These are phyloP conservation scores for Ensete ventricosum DNA, from an alignment of 176 grass and related monocot genomes.

Conservation along the genomic window DNA sequence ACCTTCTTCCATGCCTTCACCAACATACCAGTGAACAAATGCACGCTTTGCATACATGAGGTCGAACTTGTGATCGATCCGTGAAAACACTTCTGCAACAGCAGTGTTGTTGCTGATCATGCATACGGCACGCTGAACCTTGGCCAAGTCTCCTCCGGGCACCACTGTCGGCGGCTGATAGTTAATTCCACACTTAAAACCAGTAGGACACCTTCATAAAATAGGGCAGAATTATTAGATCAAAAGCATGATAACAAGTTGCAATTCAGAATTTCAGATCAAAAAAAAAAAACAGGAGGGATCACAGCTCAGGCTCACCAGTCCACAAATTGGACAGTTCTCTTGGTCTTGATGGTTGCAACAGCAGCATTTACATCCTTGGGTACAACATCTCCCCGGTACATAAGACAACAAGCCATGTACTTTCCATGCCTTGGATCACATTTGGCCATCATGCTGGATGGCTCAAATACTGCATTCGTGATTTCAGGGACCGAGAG, in stretches of 20 bases:
- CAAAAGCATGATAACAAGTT: background rate
- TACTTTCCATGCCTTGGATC: slow-evolving; percentile 7
- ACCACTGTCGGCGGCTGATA: slow-evolving; percentile 87
- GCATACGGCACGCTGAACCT: slow-evolving; percentile 81
- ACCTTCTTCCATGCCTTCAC: slow-evolving; percentile 82
- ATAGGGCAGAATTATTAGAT: slow-evolving; percentile 8
- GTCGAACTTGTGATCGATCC: slow-evolving; percentile 84
- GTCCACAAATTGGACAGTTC: slow-evolving; percentile 6
- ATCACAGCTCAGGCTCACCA: background rate
- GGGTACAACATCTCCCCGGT: slow-evolving; percentile 10
- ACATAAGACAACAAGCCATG: slow-evolving; percentile 11
- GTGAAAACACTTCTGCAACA: slow-evolving; percentile 71
- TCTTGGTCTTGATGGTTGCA: slow-evolving; percentile 7
- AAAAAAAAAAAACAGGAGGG: background rate
- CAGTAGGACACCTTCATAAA: slow-evolving; percentile 59
- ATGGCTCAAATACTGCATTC: slow-evolving; percentile 3
- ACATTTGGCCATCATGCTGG: slow-evolving; percentile 12
- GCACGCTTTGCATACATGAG: slow-evolving; percentile 79
- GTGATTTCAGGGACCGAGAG: slow-evolving; percentile 9
- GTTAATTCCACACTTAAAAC: slow-evolving; percentile 88
- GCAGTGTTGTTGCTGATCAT: slow-evolving; percentile 95
- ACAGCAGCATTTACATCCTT: slow-evolving; percentile 10
- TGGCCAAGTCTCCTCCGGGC: slow-evolving; percentile 69
- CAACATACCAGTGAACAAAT: slow-evolving; percentile 83
- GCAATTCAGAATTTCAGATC: background rate